A percentile compares a stretch with the other conserved stretches of the same genome.
phyloP scores from a whole-genome alignment of 257 asterid genomes.

The Mitragyna speciosa region DNA sequence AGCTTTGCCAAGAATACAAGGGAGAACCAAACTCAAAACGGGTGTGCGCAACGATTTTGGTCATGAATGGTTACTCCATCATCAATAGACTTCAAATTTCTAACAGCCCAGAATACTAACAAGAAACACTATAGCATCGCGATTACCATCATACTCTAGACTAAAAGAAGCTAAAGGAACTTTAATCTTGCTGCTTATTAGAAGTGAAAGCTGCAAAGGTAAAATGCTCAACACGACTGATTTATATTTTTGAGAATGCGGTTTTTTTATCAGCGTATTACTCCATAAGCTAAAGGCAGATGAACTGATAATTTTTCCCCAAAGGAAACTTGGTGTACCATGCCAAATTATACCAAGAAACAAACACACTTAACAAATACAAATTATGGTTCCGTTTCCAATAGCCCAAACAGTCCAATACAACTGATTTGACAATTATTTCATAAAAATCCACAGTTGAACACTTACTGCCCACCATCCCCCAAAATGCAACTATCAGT shows the following conservation, averaged over 20 bases:
- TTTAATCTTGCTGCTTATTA: background rate
- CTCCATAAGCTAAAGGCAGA: background rate
- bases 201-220: background rate
- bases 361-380: slow-evolving; percentile 4
- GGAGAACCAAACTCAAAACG: background rate
- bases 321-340: background rate
- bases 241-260: too few relatives aligned
- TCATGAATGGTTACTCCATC: background rate
- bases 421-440: slow-evolving; percentile 28
- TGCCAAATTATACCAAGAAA: background rate
- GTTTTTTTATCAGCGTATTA: background rate
- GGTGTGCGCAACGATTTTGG: background rate
- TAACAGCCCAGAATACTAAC: background rate
- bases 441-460: slow-evolving; percentile 6
- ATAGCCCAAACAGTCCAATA: slow-evolving; percentile 10
- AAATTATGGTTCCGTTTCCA: background rate
- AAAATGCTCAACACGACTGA: background rate
- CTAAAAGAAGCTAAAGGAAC: background rate
- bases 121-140: background rate
- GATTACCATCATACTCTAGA: background rate
- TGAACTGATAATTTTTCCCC: background rate
- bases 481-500: slow-evolving; percentile 30
- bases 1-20: too few relatives aligned
- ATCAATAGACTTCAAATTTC: too few relatives aligned
- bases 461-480: slow-evolving; percentile 2